phyloP scores from a whole-genome alignment of 306 rosid genomes.

The Adenanthera pavonina region DNA sequence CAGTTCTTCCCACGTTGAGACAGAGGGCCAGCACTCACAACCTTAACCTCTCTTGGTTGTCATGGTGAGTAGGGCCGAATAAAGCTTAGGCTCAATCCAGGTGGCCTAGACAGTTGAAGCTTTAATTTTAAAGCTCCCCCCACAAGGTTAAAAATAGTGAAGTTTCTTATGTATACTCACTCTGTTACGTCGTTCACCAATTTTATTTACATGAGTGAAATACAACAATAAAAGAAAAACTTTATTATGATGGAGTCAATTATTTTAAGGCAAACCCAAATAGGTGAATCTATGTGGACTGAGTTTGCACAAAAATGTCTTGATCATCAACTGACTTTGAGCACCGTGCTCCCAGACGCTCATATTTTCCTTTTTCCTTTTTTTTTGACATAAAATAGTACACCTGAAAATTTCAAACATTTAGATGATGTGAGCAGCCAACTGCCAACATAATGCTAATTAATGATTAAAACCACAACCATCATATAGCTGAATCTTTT shows the following conservation, averaged over 20 bases:
- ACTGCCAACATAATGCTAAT: not conserved
- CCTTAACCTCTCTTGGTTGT: not conserved
- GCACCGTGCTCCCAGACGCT: not conserved
- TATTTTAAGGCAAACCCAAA: not conserved
- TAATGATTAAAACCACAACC: not conserved
- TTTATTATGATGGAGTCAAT: not conserved
- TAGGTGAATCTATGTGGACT: not conserved
- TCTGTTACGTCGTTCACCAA: not conserved
- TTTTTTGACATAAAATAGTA: not conserved
- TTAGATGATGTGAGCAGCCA: constrained; percentile 4
- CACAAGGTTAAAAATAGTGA: not conserved
- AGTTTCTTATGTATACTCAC: not conserved
- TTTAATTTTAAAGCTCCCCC: not conserved
- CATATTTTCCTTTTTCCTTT: too few species aligned
- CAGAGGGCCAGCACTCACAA: not conserved
- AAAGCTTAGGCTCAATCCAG: not conserved
- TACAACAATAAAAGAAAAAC: not conserved
- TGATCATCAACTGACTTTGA: not conserved
- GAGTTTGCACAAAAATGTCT: not conserved
- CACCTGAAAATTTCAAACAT: not conserved
- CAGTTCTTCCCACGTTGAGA: constrained; percentile 5
- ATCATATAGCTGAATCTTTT: not conserved
- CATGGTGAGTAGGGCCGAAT: not conserved
- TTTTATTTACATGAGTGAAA: not conserved
- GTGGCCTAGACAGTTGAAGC: not conserved